Evolutionary conservation across 176 grass and related monocot species (phyloP), one percentile per base, ranked within the genome.

Genomic region (Neostapfia colusana): DNA sequence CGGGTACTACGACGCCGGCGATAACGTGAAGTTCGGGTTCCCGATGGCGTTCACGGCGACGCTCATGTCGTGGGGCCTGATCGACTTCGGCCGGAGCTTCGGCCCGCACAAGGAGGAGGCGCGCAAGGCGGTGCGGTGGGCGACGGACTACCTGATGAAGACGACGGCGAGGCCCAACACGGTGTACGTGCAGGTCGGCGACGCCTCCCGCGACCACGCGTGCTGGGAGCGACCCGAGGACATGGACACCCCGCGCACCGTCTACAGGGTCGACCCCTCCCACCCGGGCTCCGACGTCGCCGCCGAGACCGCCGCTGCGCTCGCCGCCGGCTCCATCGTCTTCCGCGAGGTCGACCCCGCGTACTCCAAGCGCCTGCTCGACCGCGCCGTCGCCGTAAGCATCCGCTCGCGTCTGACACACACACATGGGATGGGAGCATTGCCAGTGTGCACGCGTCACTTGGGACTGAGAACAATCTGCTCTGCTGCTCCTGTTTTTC

Each of bases 11-110:
- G 93, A 97, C 67, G 93, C 93, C 3, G 93, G 93, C 9, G 93
- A 97, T 83, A 97, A 97, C 85, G 86, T 97, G 14, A 97, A 97
- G 93, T 97, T 97, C 80, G 93, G 93, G 0, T 97, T 97, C 82
- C 93, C 93, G 8, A 97, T 97, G 93, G 93, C 93, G 31, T 97
- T 97, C 88, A 97, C 93, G 2, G 64, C 90, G 28, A 97, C 93
- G 12, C 87, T 97, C 57, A 93, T 97, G 85, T 86, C 93, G 23
- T 97, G 93, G 93, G 85, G 88, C 6, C 86, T 97, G 2, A 93
- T 97, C 76, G 93, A 97, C 85, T 93, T 97, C 68, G 90, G 90
- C 0, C 79, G 66, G n/a, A 84, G 12, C 79, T 90, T 87, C 82
- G 93, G 88, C 5, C 15, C 88, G 14, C 93, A 90, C 65, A 38